Evolutionary conservation across 108 stramenopile species (phyloP), one percentile per base, ranked within the genome.

Genomic region (Fragilaria radians): DNA sequence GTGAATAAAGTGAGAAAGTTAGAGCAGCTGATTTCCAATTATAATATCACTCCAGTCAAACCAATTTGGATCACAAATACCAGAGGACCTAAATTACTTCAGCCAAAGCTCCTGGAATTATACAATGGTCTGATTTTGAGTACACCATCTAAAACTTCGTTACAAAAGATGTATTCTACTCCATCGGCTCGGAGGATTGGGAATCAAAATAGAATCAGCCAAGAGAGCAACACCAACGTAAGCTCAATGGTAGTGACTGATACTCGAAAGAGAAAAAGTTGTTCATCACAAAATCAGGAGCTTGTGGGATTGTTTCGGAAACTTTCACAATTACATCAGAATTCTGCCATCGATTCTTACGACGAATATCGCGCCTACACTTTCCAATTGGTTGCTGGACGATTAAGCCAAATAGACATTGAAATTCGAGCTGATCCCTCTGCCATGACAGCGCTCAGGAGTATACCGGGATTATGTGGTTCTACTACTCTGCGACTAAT

Each of bases 321-420:
- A 5, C 50, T 78, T 5, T 48, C 68, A 17, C 57, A 70, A 2
- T 49, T 72, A 19, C 58, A 78, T 22, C 59, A 73, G 36, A 26
- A 57, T 27, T 48, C 47, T 56, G 60, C 63, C 0, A 30, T 73
- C 3, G 29, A 57, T 14, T 18, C 45, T 21, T 17, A 31, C n/a
- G 76, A 78, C 55, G 28, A 59, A 27, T 78, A 68, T 68, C 64
- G 62, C 53, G 32, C 67, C 2, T 78, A 78, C 48, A 36, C 24
- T n/a, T 78, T 67, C 52, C 57, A 67, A 9, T 61, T 74, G 28
- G 68, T 62, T 3, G 56, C 73, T 31, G 70, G 73, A 19, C 52
- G 78, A 19, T n/a, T 83, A 2, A 29, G 46, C n/a, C 32, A 71
- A 36, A 52, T 83, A 9, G 73, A 71, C 28, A 77, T 79, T 62